Evolutionary conservation across 768 basidiomycete genomes (phyloP).

Genomic region (Zangia roseola): DNA sequence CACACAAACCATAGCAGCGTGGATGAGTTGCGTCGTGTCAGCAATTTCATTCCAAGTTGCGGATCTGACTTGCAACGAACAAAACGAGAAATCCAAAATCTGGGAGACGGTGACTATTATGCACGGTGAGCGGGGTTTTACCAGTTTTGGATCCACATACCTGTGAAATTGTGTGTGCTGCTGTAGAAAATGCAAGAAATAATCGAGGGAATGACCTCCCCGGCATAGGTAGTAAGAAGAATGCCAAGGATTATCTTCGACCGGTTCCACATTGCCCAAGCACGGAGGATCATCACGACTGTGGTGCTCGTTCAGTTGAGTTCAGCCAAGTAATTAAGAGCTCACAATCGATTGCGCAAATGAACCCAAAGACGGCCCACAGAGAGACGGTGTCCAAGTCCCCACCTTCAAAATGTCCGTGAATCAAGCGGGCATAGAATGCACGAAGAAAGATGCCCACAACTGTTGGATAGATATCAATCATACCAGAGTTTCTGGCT

Average conservation of each 20-base stretch:
- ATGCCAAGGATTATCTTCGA: neutral
- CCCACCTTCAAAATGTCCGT: neutral
- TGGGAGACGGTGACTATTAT: neutral
- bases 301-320: neutral
- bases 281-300: slow-evolving; percentile 4
- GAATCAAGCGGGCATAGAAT: neutral
- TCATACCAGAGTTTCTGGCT: neutral
- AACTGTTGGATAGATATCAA: neutral
- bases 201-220: neutral
- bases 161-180: neutral
- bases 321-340: neutral
- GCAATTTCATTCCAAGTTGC: neutral
- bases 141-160: neutral
- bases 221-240: neutral
- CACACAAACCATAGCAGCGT: neutral
- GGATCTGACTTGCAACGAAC: neutral
- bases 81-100: neutral
- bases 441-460: neutral
- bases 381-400: neutral
- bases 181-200: neutral
- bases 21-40: neutral
- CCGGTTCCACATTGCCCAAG: neutral
- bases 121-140: neutral
- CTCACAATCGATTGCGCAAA: neutral
- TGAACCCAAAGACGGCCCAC: neutral